A percentile compares a stretch with the other conserved stretches of the same genome.
These are phyloP conservation scores for Lathyrus aphaca DNA, from an alignment of 306 rosid species.

Conservation along the genomic window DNA sequence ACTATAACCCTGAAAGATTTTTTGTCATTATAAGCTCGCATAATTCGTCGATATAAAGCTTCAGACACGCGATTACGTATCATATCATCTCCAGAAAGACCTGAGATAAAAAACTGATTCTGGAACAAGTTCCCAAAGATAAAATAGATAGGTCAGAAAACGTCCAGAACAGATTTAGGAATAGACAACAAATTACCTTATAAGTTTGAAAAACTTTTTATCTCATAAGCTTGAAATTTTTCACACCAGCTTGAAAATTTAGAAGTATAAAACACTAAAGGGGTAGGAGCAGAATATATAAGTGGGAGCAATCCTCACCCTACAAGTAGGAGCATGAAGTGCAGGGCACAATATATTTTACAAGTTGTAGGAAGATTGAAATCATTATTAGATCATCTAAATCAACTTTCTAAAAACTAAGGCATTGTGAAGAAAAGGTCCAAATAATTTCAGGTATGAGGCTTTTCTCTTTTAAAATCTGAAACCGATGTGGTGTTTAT, in stretches of 20 bases:
- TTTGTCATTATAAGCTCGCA: conserved; percentile 83
- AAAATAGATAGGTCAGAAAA: conserved; percentile 43
- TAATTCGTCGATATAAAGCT: conserved; percentile 74
- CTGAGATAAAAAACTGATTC: conserved; percentile 99
- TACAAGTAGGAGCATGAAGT: conserved; percentile 11
- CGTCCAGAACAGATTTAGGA: conserved; percentile 8
- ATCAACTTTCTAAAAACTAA: conserved; percentile 20
- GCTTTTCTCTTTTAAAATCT: conserved; percentile 18
- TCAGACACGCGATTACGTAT: conserved; percentile 90
- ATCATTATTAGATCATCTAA: conserved; percentile 21
- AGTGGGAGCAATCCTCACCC: no score
- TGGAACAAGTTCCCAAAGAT: conserved; percentile 55
- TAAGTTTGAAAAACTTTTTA: neutral
- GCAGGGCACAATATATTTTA: conserved; percentile 8
- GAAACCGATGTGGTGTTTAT: conserved; percentile 19
- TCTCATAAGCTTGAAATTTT: neutral
- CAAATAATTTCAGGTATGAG: conserved; percentile 13
- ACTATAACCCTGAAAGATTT: conserved; percentile 85
- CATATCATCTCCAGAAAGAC: conserved; percentile 85
- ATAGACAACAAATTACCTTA: conserved; percentile 8
- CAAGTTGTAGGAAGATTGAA: conserved; percentile 6
- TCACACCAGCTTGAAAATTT: neutral
- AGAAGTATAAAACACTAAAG: conserved; percentile 15
- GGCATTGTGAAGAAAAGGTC: conserved; percentile 15
- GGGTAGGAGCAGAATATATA: neutral